phyloP scores from a whole-genome alignment of 1,284 basidiomycete genomes.

The Flammula alnicola region DNA sequence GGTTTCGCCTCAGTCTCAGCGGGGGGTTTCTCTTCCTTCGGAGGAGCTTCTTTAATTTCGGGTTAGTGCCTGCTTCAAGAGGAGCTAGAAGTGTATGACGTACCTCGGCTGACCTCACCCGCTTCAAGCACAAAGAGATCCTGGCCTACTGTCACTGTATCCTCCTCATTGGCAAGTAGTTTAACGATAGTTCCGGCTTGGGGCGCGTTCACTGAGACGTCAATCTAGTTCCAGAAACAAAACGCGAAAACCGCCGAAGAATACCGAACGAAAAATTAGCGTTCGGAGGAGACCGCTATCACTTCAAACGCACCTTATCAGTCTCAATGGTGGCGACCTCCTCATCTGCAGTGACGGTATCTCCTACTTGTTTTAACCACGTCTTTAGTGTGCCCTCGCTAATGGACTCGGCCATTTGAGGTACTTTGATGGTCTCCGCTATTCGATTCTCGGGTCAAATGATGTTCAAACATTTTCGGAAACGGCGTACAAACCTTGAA shows the following conservation, averaged over 20 bases:
- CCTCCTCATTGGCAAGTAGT: constrained; percentile 88
- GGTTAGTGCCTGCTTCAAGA: constrained; percentile 6
- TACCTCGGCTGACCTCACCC: constrained; percentile 69
- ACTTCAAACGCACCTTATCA: constrained; percentile 77
- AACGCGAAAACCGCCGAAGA: constrained; percentile 8
- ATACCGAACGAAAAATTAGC: constrained; percentile 8
- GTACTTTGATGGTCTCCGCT: constrained; percentile 94
- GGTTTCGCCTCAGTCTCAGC: constrained; percentile 28
- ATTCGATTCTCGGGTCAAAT: constrained; percentile 10
- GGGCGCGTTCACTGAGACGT: constrained; percentile 96
- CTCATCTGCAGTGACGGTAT: constrained; percentile 90
- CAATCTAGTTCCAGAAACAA: constrained; percentile 66
- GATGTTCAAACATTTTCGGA: background rate
- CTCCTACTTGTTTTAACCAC: constrained; percentile 95
- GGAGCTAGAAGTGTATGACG: constrained; percentile 26
- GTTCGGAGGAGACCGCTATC: constrained; percentile 15
- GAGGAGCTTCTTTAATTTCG: constrained; percentile 26
- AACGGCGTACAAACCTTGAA: constrained; percentile 57
- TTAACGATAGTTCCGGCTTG: constrained; percentile 89
- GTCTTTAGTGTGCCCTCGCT: constrained; percentile 97
- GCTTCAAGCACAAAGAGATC: constrained; percentile 93
- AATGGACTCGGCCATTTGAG: constrained; percentile 99
- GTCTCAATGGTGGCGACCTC: constrained; percentile 99
- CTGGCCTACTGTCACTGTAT: constrained; percentile 94
- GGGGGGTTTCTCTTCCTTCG: constrained; percentile 34